Conservation (phyloP, 192 early-diverging fungal species). For the Rhizoclosmatium globosum region DNA sequence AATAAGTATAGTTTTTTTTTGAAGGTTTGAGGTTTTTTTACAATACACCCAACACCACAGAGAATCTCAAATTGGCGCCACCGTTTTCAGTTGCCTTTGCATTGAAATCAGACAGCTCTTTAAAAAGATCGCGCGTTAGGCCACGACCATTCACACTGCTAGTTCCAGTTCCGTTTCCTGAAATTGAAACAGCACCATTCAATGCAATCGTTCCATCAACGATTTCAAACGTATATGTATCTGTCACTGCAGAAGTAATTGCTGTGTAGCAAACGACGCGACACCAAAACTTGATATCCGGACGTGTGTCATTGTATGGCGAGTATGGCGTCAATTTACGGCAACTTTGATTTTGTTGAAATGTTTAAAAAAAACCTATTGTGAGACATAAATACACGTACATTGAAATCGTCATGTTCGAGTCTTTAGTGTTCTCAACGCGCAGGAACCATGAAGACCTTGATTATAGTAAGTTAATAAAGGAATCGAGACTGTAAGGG, state of each 20-base stretch:
- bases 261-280: slow-evolving; percentile 20
- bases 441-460: slow-evolving; percentile 24
- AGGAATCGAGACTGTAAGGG: neutral
- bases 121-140: neutral
- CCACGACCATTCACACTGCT: neutral
- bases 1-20: neutral
- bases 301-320: slow-evolving; percentile 20
- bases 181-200: neutral
- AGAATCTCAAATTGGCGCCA: neutral
- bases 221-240: slow-evolving; percentile 31
- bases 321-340: slow-evolving; percentile 27
- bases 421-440: slow-evolving; percentile 2
- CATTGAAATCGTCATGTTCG: slow-evolving; percentile 9
- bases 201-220: neutral
- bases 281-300: slow-evolving; percentile 27
- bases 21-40: neutral
- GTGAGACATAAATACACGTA: neutral
- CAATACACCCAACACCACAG: slow-evolving; percentile 26
- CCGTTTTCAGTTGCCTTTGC: neutral
- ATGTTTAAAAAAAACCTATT: neutral
- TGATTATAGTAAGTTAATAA: neutral
- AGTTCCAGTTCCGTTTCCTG: neutral
- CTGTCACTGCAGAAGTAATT: slow-evolving; percentile 7
- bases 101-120: neutral
- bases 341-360: neutral